Evolutionary conservation across 192 early-diverging fungal species (phyloP).

Genomic region (Paraglomus occultum): DNA sequence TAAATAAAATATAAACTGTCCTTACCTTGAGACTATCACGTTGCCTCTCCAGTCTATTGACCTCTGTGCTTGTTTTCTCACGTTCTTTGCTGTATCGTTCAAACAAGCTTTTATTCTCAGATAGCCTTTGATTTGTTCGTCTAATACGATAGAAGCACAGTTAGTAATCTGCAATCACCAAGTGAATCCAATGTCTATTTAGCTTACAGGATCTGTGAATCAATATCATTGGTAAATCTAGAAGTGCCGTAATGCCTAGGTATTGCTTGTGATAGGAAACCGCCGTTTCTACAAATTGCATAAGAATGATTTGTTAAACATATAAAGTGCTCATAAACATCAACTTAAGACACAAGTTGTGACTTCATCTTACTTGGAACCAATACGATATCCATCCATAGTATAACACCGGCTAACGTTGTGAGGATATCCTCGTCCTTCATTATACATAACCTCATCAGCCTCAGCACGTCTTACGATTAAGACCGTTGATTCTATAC

Average conservation of each 20-base stretch:
- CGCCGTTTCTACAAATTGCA: conserved; percentile 31
- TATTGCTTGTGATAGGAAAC: conserved; percentile 38
- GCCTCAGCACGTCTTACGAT: conserved; percentile 56
- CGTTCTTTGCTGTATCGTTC: conserved; percentile 25
- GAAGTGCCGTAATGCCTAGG: conserved; percentile 35
- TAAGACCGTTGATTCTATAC: conserved; percentile 70
- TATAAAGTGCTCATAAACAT: not conserved
- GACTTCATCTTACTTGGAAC: conserved; percentile 43
- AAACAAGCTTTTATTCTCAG: not conserved
- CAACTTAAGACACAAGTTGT: conserved; percentile 22
- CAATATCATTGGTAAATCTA: conserved; percentile 54
- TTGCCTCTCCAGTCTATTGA: conserved; percentile 34
- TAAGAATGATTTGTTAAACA: not conserved
- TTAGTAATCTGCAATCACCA: not conserved
- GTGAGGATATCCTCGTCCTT: conserved; percentile 44
- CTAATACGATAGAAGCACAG: not conserved
- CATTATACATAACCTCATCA: conserved; percentile 50
- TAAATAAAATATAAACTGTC: not conserved
- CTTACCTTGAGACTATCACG: conserved; percentile 21
- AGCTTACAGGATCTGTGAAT: conserved; percentile 31
- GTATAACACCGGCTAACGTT: conserved; percentile 67
- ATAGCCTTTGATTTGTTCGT: not conserved
- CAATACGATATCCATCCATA: conserved; percentile 58
- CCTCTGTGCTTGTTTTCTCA: conserved; percentile 33
- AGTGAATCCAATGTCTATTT: not conserved